Evolutionary conservation across 2,329 filamentous ascomycete genomes (phyloP), one percentile per base, ranked within the genome.

Genomic region (Colletotrichum liaoningense): DNA sequence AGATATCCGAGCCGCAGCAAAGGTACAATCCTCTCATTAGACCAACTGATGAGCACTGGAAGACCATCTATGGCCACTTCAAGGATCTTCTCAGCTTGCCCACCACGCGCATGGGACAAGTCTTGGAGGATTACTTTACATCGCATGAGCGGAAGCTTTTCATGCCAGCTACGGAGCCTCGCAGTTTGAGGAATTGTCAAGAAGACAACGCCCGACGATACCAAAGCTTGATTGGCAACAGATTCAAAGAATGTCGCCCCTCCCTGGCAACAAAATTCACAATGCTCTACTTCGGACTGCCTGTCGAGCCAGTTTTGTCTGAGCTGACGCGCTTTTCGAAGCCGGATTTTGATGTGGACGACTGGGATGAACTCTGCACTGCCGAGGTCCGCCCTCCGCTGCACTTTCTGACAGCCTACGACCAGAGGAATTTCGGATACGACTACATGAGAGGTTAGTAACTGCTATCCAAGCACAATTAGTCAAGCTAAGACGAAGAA

Each of bases 221-320:
- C 74, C 33, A 75, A 4, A 38, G 71, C 0, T 75, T 85, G 19
- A 74, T 86, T 4, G 33, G 74, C 4, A 77, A 75, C 1, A 78
- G 80, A 1, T 84, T 85, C 71, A 77, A 77, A 11, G 77, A 71
- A 5, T 72, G 79, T 8, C 28, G 72, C 1, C 74, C 78, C 5
- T 78, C 79, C 1, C 69, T 86, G 19, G 79, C 80, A 3, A 80
- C 83, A n/a, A 87, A 86, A 76, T 70, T 88, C 69, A 79, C 86
- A 0, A 82, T 87, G 79, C 79, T 86, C 57, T 87, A 84, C 76
- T 88, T 87, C 72, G 86, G 86, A 1, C 76, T 87, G 6, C 84
- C 85, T 0, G 79, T 87, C 3, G 84, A 83, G 63, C 85, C 86
- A 0, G 75, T 85, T 14, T 12, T 74, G 52, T 63, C 67, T 7